Percentiles rank a stretch among this genome's conserved stretches.
phyloP scores from a whole-genome alignment of 805 yeast species.

The Saturnispora gosingensis region DNA sequence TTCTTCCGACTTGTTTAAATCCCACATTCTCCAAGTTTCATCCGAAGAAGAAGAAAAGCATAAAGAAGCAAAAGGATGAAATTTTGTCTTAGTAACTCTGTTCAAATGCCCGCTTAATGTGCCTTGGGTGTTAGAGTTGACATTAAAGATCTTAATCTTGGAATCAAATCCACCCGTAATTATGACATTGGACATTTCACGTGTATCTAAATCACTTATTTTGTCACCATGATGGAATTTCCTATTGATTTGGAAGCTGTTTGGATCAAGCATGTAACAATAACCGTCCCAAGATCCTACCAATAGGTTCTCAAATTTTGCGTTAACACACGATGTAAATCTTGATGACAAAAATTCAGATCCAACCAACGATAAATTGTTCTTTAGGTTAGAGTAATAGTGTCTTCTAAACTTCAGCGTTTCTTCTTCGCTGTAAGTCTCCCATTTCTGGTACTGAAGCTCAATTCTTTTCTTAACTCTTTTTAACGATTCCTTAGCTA shows the following conservation, averaged over 20 bases:
- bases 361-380: constrained; percentile 40
- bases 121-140: background rate
- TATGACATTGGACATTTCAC: constrained; percentile 9
- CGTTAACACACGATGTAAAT: constrained; percentile 53
- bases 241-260: constrained; percentile 26
- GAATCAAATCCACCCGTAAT: constrained; percentile 43
- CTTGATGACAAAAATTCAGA: constrained; percentile 64
- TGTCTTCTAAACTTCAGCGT: constrained; percentile 13
- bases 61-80: constrained; percentile 54
- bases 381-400: constrained; percentile 19
- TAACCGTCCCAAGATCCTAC: constrained; percentile 83
- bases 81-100: constrained; percentile 51
- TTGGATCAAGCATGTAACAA: constrained; percentile 38
- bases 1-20: constrained; percentile 39
- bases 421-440: constrained; percentile 23
- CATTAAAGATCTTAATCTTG: constrained; percentile 19
- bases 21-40: constrained; percentile 87
- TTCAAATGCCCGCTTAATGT: constrained; percentile 35
- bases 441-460: constrained; percentile 24
- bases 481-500: constrained; percentile 44
- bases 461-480: constrained; percentile 36
- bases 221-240: constrained; percentile 44
- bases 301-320: constrained; percentile 39
- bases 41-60: constrained; percentile 73
- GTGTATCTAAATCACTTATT: constrained; percentile 65